A percentile compares a stretch with the other conserved stretches of the same genome.
phyloP scores from a whole-genome alignment of 371 early-diverging fungal genomes.

The Mortierella sp. region DNA sequence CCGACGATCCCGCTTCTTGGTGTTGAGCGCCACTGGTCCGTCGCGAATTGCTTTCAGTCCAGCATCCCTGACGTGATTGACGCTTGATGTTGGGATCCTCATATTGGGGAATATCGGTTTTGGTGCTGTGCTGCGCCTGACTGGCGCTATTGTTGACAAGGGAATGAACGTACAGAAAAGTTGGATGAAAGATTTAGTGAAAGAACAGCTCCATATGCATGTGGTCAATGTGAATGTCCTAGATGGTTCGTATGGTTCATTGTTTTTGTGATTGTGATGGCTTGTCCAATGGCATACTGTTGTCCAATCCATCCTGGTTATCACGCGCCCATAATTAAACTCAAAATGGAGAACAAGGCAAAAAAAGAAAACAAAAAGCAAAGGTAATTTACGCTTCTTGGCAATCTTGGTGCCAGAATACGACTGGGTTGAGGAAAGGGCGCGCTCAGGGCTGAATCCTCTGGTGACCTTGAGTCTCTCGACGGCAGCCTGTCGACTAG shows the following conservation, averaged over 20 bases:
- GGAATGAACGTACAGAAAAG: background rate
- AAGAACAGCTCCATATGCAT: background rate
- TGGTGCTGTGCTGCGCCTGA: slow-evolving; percentile 25
- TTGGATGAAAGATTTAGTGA: background rate
- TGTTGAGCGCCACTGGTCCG: slow-evolving; percentile 43
- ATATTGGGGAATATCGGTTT: slow-evolving; percentile 33
- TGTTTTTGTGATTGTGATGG: too few relatives aligned
- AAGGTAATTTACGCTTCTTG: slow-evolving; percentile 27
- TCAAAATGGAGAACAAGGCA: background rate
- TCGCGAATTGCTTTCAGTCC: slow-evolving; percentile 43
- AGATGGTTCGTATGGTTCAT: background rate
- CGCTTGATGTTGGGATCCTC: slow-evolving; percentile 25
- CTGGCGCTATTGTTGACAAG: slow-evolving; percentile 20
- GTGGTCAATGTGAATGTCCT: background rate
- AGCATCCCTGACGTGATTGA: slow-evolving; percentile 42
- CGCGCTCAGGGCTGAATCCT: slow-evolving; percentile 46
- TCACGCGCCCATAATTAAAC: background rate
- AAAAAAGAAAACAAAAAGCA: background rate
- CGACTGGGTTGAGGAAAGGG: slow-evolving; percentile 29
- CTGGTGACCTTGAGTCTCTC: slow-evolving; percentile 46
- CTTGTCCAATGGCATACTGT: background rate
- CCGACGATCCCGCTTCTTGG: slow-evolving; percentile 38
- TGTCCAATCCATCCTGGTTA: background rate
- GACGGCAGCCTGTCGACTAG: slow-evolving; percentile 39
- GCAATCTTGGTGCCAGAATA: slow-evolving; percentile 33